A percentile compares a stretch with the other conserved stretches of the same genome.
These are phyloP conservation scores for Aureobasidium sp. DNA, from an alignment of 2,329 filamentous ascomycete genomes.

Conservation along the genomic window DNA sequence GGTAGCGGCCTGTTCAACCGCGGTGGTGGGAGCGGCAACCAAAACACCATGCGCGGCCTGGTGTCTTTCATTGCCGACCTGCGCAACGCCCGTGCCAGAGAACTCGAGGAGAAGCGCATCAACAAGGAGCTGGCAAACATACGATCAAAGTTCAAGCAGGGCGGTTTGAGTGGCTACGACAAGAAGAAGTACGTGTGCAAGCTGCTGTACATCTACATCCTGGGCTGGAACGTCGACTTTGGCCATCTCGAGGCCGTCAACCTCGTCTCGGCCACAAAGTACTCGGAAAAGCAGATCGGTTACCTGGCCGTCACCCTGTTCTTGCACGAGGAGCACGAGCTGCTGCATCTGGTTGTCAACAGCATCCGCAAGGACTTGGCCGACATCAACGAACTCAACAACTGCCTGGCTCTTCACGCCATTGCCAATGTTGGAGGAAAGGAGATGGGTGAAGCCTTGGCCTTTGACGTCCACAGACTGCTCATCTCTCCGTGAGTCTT, in stretches of 20 bases:
- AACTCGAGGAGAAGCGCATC: constrained; percentile 97
- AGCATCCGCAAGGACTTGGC: constrained; percentile 94
- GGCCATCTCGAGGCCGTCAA: constrained; percentile 97
- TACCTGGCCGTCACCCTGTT: constrained; percentile 97
- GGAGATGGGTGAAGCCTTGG: constrained; percentile 94
- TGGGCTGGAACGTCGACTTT: constrained; percentile 98
- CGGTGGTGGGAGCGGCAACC: constrained; percentile 21
- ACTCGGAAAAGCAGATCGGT: constrained; percentile 98
- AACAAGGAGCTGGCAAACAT: constrained; percentile 99
- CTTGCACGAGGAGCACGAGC: constrained; percentile 91
- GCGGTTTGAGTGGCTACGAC: constrained; percentile 84
- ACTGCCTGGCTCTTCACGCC: constrained; percentile 90
- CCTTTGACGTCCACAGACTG: constrained; percentile 82
- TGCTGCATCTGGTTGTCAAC: constrained; percentile 93
- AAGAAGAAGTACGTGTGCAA: constrained; percentile 99
- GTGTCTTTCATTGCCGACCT: constrained; percentile 98
- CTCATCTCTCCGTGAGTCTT: constrained; percentile 79
- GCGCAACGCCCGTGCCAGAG: constrained; percentile 85
- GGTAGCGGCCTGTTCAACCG: constrained; percentile 29
- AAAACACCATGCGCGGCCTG: constrained; percentile 50
- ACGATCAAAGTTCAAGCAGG: constrained; percentile 90
- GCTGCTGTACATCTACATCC: constrained; percentile 96
- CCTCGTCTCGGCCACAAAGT: constrained; percentile 90
- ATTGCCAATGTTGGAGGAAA: constrained; percentile 95
- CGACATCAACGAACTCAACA: constrained; percentile 94